Percentiles rank a stretch among this genome's conserved stretches.
These are phyloP conservation scores for Globisporangium carolinianum DNA, from an alignment of 352 stramenopile species.

Conservation along the genomic window DNA sequence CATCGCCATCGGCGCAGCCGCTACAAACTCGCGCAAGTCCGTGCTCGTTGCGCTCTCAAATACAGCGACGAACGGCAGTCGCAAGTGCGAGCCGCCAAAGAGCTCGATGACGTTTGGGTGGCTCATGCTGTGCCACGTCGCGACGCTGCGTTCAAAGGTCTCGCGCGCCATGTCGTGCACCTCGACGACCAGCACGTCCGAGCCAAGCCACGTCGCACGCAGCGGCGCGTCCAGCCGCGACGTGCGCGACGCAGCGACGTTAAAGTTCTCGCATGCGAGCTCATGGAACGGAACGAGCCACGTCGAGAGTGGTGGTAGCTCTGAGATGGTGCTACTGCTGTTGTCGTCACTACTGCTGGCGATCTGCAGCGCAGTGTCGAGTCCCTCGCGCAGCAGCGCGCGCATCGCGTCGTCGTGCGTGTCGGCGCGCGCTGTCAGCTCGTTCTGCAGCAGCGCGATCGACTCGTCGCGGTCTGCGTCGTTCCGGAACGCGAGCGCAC, in stretches of 20 bases:
- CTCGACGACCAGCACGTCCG: not conserved
- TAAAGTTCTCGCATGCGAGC: conserved; percentile 9
- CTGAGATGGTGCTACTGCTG: no score
- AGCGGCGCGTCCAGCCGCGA: not conserved
- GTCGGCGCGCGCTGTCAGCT: not conserved
- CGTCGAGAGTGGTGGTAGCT: not conserved
- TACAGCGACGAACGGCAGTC: conserved; percentile 14
- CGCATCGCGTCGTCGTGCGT: conserved; percentile 2
- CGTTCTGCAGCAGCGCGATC: conserved; percentile 7
- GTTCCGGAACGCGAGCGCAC: not conserved
- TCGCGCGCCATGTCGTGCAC: conserved; percentile 1
- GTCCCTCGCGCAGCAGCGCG: not conserved
- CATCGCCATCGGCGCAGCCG: not conserved
- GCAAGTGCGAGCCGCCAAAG: conserved; percentile 22
- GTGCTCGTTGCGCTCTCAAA: conserved; percentile 19
- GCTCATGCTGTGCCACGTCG: conserved; percentile 81
- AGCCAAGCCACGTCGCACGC: conserved; percentile 2
- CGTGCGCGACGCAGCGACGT: not conserved
- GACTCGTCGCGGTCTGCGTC: not conserved
- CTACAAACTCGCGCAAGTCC: conserved; percentile 20
- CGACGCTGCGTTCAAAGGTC: conserved; percentile 49
- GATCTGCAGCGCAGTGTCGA: not conserved
- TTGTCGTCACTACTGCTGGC: not conserved
- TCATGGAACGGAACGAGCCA: conserved; percentile 22
- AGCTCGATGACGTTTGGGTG: conserved; percentile 88